Conservation (phyloP, 78 protist species). For the Dictyostelium brefeldianum region DNA sequence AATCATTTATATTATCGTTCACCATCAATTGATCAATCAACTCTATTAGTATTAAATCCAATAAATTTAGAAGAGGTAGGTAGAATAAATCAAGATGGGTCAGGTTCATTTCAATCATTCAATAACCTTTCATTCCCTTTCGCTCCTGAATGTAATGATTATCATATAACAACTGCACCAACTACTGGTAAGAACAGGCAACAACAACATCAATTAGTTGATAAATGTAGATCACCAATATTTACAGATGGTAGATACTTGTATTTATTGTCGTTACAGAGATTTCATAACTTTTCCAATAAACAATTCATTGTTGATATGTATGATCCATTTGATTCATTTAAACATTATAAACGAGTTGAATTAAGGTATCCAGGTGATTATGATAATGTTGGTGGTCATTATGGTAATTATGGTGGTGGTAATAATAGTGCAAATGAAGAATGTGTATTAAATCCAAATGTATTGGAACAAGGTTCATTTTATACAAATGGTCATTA, state of each 20-base stretch:
- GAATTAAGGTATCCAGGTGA: conserved; percentile 68
- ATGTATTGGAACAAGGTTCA: conserved; percentile 66
- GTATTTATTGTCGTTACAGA: conserved; percentile 61
- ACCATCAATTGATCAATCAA: conserved; percentile 63
- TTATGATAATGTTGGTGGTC: background rate
- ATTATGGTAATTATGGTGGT: background rate
- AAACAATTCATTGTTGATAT: conserved; percentile 74
- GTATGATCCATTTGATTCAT: conserved; percentile 64
- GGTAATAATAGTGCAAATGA: background rate
- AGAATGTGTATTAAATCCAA: conserved; percentile 70
- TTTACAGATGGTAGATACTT: conserved; percentile 78
- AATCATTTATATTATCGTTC: conserved; percentile 77
- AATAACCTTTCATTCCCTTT: conserved; percentile 72
- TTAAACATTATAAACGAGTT: conserved; percentile 47
- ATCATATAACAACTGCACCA: background rate
- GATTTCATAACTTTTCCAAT: conserved; percentile 42
- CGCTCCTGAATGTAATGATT: conserved; percentile 47
- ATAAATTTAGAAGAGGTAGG: conserved; percentile 59
- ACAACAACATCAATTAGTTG: background rate
- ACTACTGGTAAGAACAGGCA: background rate
- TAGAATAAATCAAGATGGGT: conserved; percentile 68
- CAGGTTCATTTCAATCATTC: conserved; percentile 30
- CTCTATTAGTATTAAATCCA: conserved; percentile 75
- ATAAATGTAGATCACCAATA: conserved; percentile 67
- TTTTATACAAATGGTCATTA: conserved; percentile 86